Evolutionary conservation across 2,329 filamentous ascomycete genomes (phyloP).

Genomic region (Penicillium sp.): DNA sequence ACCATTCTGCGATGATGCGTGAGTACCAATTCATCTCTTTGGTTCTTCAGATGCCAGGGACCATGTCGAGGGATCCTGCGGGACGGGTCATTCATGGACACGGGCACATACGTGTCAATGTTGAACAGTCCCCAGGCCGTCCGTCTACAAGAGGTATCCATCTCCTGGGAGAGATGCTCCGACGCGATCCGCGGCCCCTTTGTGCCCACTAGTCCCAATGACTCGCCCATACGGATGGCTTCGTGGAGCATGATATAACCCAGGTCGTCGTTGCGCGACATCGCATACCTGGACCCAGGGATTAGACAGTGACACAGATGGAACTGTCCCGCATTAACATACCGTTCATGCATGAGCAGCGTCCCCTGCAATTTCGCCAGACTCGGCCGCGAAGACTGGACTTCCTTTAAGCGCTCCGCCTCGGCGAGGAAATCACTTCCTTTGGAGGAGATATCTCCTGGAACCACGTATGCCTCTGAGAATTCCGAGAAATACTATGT

Average conservation of each 20-base stretch:
- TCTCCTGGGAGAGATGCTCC: conserved; percentile 27
- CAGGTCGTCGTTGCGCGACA: conserved; percentile 37
- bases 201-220: conserved; percentile 33
- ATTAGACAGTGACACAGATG: background rate
- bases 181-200: conserved; percentile 22
- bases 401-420: conserved; percentile 32
- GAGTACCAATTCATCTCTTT: too few relatives aligned
- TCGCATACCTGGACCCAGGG: conserved; percentile 32
- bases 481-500: conserved; percentile 41
- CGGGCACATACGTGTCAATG: conserved; percentile 36
- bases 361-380: conserved; percentile 35
- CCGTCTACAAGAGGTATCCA: conserved; percentile 30
- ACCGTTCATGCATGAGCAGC: conserved; percentile 39
- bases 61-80: too few relatives aligned
- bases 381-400: conserved; percentile 25
- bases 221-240: conserved; percentile 35
- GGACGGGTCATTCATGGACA: too few relatives aligned
- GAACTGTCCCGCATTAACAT: background rate
- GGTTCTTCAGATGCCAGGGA: too few relatives aligned
- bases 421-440: conserved; percentile 38
- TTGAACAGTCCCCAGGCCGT: conserved; percentile 42
- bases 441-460: conserved; percentile 39
- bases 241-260: conserved; percentile 40
- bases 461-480: conserved; percentile 38
- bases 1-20: conserved; percentile 25